These are phyloP conservation scores for Aegilops umbellulata DNA, from an alignment of 176 grass and related monocot species.

Conservation along the genomic window DNA sequence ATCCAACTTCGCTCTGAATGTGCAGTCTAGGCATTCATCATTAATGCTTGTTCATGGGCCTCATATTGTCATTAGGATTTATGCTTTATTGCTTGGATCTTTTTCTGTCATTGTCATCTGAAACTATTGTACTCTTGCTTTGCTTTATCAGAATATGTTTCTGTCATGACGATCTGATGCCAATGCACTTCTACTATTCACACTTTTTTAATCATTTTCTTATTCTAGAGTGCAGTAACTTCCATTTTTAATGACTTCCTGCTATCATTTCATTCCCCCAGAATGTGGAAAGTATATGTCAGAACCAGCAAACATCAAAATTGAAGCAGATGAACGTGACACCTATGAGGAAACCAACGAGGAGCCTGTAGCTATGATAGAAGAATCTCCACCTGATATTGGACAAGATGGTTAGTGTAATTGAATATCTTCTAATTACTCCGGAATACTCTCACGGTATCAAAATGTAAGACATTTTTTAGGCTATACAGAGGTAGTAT, in stretches of 20 bases:
- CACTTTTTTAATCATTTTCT: constrained; percentile 4
- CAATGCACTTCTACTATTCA: not conserved
- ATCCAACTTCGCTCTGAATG: not conserved
- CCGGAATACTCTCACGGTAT: not conserved
- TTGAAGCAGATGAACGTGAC: constrained; percentile 75
- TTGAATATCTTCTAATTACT: constrained; percentile 11
- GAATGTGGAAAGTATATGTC: constrained; percentile 46
- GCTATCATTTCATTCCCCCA: constrained; percentile 22
- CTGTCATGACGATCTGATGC: not conserved
- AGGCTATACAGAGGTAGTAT: too few relatives aligned
- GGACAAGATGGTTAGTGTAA: constrained; percentile 52
- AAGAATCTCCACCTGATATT: constrained; percentile 77
- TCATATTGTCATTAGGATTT: not conserved
- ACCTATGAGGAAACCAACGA: constrained; percentile 69
- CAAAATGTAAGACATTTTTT: too few relatives aligned
- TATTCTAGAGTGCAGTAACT: not conserved
- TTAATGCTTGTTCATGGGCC: not conserved
- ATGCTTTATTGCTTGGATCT: not conserved
- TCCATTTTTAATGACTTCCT: not conserved
- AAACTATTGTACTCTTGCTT: not conserved
- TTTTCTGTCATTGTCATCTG: not conserved
- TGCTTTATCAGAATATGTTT: not conserved
- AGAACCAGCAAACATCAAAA: constrained; percentile 43
- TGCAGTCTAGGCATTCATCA: not conserved
- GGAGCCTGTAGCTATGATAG: constrained; percentile 78